Conservation (phyloP, 345 rosid genomes). For the Brassica carinata region DNA sequence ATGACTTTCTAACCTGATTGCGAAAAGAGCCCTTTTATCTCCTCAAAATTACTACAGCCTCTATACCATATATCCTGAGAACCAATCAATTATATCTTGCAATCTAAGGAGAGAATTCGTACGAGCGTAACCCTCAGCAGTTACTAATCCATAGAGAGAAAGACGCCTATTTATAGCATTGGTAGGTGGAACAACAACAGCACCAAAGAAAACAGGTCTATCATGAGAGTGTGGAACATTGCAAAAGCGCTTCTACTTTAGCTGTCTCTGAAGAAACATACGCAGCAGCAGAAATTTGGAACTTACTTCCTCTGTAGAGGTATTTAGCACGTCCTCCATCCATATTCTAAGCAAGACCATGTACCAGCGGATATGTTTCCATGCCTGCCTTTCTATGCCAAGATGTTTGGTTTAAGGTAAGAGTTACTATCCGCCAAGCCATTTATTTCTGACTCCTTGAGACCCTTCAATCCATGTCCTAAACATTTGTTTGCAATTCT, state of each 20-base stretch:
- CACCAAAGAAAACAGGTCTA: conserved; percentile 35
- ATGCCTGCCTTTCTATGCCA: too few species aligned
- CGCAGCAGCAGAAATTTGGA: conserved; percentile 59
- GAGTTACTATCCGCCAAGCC: too few species aligned
- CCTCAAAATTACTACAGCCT: conserved; percentile 65
- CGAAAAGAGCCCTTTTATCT: conserved; percentile 56
- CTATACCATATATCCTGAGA: conserved; percentile 71
- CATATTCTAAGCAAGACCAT: conserved; percentile 39
- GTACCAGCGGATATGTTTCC: too few species aligned
- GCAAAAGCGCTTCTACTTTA: conserved; percentile 57
- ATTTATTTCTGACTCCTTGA: too few species aligned
- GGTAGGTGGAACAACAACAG: conserved; percentile 59
- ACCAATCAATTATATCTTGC: conserved; percentile 85
- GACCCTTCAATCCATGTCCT: too few species aligned
- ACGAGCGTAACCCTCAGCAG: conserved; percentile 63
- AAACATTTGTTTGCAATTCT: too few species aligned
- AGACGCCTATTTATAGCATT: conserved; percentile 69
- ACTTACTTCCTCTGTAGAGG: conserved; percentile 56
- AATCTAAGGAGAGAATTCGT: conserved; percentile 52
- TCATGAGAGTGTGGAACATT: conserved; percentile 42
- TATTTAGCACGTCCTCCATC: conserved; percentile 62
- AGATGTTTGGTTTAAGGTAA: too few species aligned
- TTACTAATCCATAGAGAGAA: conserved; percentile 65
- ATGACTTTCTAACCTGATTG: conserved; percentile 65
- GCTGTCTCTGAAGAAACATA: conserved; percentile 82